A percentile compares a stretch with the other conserved stretches of the same genome.
Conservation (phyloP, 345 rosid species). For the Firmiana major region DNA sequence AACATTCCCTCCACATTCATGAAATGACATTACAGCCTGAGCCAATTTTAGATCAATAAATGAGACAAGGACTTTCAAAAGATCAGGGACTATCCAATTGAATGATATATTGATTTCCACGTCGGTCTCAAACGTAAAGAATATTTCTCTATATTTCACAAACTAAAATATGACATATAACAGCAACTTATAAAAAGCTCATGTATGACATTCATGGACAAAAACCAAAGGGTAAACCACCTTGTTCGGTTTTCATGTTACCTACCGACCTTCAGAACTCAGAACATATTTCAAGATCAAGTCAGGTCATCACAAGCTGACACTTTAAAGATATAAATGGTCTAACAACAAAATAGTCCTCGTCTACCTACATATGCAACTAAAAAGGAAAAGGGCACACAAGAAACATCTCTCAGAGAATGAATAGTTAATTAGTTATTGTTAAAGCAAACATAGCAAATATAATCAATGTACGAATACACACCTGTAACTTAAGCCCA, state of each 20-base stretch:
- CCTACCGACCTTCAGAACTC: background rate
- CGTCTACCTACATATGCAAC: background rate
- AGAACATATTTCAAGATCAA: background rate
- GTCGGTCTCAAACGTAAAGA: slow-evolving; percentile 9
- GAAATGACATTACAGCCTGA: slow-evolving; percentile 96
- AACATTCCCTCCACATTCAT: slow-evolving; percentile 96
- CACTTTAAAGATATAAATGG: background rate
- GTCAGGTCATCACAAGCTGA: background rate
- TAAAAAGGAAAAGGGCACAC: background rate
- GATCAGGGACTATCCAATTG: background rate
- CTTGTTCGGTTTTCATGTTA: background rate
- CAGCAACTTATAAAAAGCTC: background rate
- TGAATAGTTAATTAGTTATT: background rate
- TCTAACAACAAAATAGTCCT: background rate
- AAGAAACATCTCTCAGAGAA: background rate
- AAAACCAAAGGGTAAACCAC: background rate
- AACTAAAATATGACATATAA: background rate
- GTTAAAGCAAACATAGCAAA: background rate
- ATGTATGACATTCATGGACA: background rate
- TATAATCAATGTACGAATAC: background rate
- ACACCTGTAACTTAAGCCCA: slow-evolving; percentile 80
- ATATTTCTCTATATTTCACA: background rate
- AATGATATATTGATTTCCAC: background rate
- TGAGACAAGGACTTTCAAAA: background rate
- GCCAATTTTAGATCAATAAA: slow-evolving; percentile 15